Base-by-base conservation (phyloP, 2,329 filamentous ascomycete genomes). In the Calonectria henricotiae region DNA sequence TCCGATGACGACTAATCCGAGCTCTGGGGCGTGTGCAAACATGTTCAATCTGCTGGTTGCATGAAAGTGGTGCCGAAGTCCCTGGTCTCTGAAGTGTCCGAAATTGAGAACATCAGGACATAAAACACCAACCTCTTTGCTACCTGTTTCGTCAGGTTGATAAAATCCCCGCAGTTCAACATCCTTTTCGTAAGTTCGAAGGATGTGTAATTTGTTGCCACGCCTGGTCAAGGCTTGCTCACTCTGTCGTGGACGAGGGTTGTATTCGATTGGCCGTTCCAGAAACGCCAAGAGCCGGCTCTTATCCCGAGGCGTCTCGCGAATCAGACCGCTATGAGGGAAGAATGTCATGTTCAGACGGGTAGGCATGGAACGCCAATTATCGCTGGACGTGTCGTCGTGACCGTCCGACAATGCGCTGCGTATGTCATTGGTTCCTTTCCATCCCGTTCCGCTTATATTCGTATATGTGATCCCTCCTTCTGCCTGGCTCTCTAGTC, bases 1-100 rank as follows among this genome's bases (percentile, higher is more conserved):
- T 0, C 88, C 93, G 1, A 92, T 83, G 3, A 94, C 84, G 9
- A 95, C 87, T 15, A 95, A 83, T n/a, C 87, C 91, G 1, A 96
- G 84, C 74, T 93, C 90, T 0, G 92, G 91, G 1, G 95, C 89
- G 62, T 91, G 86, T 0, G 87, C 82, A 43, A 90, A 81, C 85
- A 93, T 90, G 81, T 88, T 91, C 25, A 94, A 71, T 51, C 72
- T 77, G 65, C 76, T 84, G 64, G 78, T 85, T 12, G 77, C 79
- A 35, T 80, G 73, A 61, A 84, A 83, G 41, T 78, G 75, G 0
- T 71, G 69, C 15, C 72, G 68, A 17, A 78, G 62, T 6, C 54
- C 67, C 15, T 70, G 71, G 11, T 77, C 76, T 3, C 70, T 67
- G 37, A 77, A 77, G 3, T 58, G 55, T 12, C 77, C 78, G 64